Percentiles rank a stretch among this genome's conserved stretches.
Evolutionary conservation across 23 red algal species (phyloP).

Genomic region (Gracilaria gracilis): DNA sequence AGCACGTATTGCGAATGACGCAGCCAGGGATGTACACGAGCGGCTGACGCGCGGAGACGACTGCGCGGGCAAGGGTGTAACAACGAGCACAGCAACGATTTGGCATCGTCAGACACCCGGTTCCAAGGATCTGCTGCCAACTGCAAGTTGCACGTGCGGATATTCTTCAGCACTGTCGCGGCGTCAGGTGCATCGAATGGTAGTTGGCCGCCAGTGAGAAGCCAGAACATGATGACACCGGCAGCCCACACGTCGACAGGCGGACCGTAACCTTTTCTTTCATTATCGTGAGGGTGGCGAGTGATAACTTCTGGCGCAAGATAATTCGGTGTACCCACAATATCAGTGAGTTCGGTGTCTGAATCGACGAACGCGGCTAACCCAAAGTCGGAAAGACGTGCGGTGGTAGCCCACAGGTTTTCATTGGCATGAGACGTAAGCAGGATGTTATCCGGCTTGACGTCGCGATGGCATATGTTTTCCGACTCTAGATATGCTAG

Average conservation of each 20-base stretch:
- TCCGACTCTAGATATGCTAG: slow-evolving; percentile 72
- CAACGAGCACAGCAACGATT: slow-evolving; percentile 48
- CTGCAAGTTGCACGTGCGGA: slow-evolving; percentile 16
- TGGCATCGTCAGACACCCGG: slow-evolving; percentile 42
- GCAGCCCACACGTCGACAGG: slow-evolving; percentile 77
- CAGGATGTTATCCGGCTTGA: slow-evolving; percentile 89
- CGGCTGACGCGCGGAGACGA: slow-evolving; percentile 39
- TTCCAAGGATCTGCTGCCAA: slow-evolving; percentile 17
- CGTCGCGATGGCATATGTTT: slow-evolving; percentile 79
- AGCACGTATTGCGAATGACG: slow-evolving; percentile 44
- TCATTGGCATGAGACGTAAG: slow-evolving; percentile 63
- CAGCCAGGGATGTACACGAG: slow-evolving; percentile 45
- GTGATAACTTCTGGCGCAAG: slow-evolving; percentile 81
- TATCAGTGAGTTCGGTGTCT: slow-evolving; percentile 54
- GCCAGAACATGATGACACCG: slow-evolving; percentile 65
- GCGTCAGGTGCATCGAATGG: slow-evolving; percentile 61
- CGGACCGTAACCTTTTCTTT: slow-evolving; percentile 60
- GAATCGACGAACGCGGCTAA: slow-evolving; percentile 69
- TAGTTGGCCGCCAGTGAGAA: slow-evolving; percentile 56
- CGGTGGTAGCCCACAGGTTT: slow-evolving; percentile 67
- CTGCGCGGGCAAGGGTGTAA: slow-evolving; percentile 38
- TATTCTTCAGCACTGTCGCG: slow-evolving; percentile 43
- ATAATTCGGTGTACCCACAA: slow-evolving; percentile 79
- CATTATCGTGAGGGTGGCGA: slow-evolving; percentile 29
- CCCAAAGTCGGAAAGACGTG: slow-evolving; percentile 86